Percentiles rank a stretch among this genome's conserved stretches.
Conservation (phyloP, 2,329 filamentous ascomycete species). For the Lecanicillium sp. region DNA sequence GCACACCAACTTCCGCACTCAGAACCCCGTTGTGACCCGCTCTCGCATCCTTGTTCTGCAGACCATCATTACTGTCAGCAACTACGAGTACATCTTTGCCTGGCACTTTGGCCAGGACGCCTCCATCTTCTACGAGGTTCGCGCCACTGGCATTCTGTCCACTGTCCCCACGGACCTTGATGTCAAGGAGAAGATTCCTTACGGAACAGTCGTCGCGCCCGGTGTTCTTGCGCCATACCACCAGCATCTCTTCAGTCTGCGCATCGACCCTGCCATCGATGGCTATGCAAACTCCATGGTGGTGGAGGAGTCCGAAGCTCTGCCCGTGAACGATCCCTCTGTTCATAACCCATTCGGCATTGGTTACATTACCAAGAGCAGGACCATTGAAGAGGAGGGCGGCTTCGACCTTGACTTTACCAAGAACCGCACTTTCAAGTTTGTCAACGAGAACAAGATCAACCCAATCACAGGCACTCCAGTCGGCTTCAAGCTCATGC, state of each 20-base stretch:
- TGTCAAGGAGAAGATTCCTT: slow-evolving; percentile 38
- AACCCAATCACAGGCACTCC: slow-evolving; percentile 37
- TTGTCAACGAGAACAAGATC: slow-evolving; percentile 34
- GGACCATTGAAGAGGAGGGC: slow-evolving; percentile 31
- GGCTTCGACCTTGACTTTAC: slow-evolving; percentile 42
- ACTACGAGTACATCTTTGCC: slow-evolving; percentile 49
- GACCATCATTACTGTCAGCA: slow-evolving; percentile 54
- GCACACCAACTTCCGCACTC: slow-evolving; percentile 52
- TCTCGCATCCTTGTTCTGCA: slow-evolving; percentile 51
- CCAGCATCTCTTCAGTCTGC: slow-evolving; percentile 59
- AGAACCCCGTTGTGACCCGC: slow-evolving; percentile 46
- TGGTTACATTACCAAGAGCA: slow-evolving; percentile 34
- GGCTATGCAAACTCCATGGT: slow-evolving; percentile 47
- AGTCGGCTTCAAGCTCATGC: slow-evolving; percentile 38
- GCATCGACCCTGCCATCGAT: slow-evolving; percentile 59
- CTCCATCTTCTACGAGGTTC: slow-evolving; percentile 24
- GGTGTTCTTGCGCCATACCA: slow-evolving; percentile 59
- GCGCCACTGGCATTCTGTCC: slow-evolving; percentile 35
- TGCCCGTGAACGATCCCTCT: slow-evolving; percentile 35
- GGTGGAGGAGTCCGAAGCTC: slow-evolving; percentile 27
- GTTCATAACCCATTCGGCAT: slow-evolving; percentile 44
- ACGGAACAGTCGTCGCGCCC: slow-evolving; percentile 53
- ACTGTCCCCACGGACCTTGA: slow-evolving; percentile 43
- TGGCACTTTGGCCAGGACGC: slow-evolving; percentile 47
- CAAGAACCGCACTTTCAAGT: slow-evolving; percentile 41